Evolutionary conservation across 306 rosid genomes (phyloP), one percentile per base, ranked within the genome.

Genomic region (Corylus avellana): DNA sequence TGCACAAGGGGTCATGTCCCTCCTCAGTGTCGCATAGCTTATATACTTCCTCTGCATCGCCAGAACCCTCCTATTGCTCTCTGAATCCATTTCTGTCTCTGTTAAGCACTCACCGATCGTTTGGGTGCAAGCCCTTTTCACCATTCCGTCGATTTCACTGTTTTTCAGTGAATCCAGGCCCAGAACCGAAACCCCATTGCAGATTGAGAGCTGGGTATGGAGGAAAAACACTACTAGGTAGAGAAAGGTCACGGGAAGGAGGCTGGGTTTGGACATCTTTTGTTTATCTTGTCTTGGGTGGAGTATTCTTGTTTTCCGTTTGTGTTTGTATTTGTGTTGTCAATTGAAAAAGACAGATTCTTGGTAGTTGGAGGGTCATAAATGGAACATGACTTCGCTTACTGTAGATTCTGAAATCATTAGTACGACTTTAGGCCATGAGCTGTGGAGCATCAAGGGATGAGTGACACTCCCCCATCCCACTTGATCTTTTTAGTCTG

Each of bases 11-110:
- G 88, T 90, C 92, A 88, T 88, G 76, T 93, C 98, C 75, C 91
- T 90, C 77, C 71, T 95, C 48, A 95, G 91, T 6, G 98, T 95
- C 25, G 81, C 98, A 56, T 95, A 95, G 88, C 98, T 95, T 57
- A 95, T 92, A 75, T 82, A 95, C 85, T 64, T 95, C 82, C 80
- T 95, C 87, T 83, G 90, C 97, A 91, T 88, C 75, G 82, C 84
- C 62, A 95, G 81, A 62, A 92, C 73, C 84, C 98, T 90, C 63
- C 98, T 77, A 54, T 77, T 92, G 71, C 47, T 84, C 88, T 91
- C 98, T 9, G 97, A 88, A 64, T 87, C 95, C 83, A 91, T 84
- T 78, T 83, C 84, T 12, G 89, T 59, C 69, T 93, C 94, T 1
- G 82, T 49, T 10, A 83, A 56, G 73, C 93, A 91, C 39, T 91